phyloP scores from a whole-genome alignment of 2,329 filamentous ascomycete species.

The Colletotrichum coccodes region DNA sequence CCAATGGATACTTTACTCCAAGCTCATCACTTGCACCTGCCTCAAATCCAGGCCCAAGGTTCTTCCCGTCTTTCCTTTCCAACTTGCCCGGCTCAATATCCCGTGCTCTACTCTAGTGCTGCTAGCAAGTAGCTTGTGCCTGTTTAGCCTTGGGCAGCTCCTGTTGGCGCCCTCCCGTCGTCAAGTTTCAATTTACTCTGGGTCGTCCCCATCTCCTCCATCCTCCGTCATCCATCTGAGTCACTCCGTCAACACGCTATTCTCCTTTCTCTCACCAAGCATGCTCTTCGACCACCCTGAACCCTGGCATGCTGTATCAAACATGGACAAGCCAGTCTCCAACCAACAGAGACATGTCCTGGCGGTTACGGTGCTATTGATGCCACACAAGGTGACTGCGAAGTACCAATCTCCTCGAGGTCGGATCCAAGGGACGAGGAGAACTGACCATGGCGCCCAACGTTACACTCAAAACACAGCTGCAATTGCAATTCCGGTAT shows the following conservation, averaged over 20 bases:
- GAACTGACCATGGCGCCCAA: neutral
- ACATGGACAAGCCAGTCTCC: neutral
- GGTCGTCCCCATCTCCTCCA: neutral
- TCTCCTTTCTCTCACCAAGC: neutral
- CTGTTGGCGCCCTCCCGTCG: neutral
- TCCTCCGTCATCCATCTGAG: conserved; percentile 5
- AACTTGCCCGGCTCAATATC: neutral
- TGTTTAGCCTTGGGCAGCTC: conserved; percentile 5
- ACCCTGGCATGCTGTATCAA: neutral
- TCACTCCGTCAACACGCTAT: neutral
- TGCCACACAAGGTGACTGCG: neutral
- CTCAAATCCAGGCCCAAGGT: neutral
- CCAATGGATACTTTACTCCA: neutral
- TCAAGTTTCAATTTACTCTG: neutral
- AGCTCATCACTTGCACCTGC: neutral
- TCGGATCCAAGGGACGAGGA: neutral
- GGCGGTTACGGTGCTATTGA: neutral
- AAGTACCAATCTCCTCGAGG: neutral
- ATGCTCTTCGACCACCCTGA: neutral
- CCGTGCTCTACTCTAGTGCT: neutral
- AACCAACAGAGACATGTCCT: neutral
- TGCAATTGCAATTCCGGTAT: neutral
- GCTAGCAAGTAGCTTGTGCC: neutral
- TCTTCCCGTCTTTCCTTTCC: neutral
- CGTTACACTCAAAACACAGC: neutral